phyloP scores from a whole-genome alignment of 495 filamentous ascomycete genomes.

The Penicillium steckii region DNA sequence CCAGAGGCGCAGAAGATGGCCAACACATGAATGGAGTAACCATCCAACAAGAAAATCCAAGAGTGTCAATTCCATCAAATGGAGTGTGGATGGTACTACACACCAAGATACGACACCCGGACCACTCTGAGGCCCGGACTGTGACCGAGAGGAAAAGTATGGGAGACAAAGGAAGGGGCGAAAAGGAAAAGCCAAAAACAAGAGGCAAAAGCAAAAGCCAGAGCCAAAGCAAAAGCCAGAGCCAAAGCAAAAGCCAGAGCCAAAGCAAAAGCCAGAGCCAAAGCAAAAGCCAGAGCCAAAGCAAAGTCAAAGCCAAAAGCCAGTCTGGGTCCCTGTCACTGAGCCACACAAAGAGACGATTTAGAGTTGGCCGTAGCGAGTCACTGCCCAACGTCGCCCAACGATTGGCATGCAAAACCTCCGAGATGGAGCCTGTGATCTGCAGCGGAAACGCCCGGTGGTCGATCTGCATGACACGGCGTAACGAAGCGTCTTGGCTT shows the following conservation, averaged over 20 bases:
- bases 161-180: neutral
- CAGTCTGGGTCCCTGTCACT: neutral
- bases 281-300: neutral
- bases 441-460: constrained; percentile 40
- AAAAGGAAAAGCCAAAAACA: neutral
- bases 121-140: neutral
- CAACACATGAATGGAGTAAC: neutral
- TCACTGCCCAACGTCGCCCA: constrained; percentile 27
- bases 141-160: neutral
- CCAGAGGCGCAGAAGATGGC: neutral
- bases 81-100: neutral
- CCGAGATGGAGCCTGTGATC: constrained; percentile 35
- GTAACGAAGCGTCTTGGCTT: neutral
- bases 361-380: constrained; percentile 30
- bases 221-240: neutral
- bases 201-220: neutral
- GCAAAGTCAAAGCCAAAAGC: neutral
- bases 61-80: neutral
- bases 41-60: neutral
- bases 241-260: too few species aligned
- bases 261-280: neutral
- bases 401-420: constrained; percentile 37
- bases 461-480: constrained; percentile 27
- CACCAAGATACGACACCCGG: neutral
- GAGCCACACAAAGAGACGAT: neutral